These are phyloP conservation scores for Eleusine coracana DNA, from an alignment of 176 grass and related monocot genomes.

Conservation along the genomic window DNA sequence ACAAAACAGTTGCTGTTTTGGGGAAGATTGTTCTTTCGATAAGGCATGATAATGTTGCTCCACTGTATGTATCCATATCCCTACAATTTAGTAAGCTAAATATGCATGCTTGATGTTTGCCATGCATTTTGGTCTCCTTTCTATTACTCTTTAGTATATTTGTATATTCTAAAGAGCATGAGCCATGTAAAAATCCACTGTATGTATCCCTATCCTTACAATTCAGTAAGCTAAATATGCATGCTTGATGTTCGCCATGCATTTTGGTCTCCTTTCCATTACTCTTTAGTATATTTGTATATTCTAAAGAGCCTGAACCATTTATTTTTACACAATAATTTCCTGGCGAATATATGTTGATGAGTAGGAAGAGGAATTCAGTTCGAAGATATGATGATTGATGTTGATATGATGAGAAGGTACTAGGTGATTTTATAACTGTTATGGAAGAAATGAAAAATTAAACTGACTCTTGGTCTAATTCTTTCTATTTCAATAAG, in stretches of 20 bases:
- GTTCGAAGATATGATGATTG: conserved; percentile 9
- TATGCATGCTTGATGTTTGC: conserved; percentile 31
- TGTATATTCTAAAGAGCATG: neutral
- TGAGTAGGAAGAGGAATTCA: neutral
- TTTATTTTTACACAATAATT: neutral
- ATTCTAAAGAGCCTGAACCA: neutral
- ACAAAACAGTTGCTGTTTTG: conserved; percentile 61
- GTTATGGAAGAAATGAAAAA: conserved; percentile 18
- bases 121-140: neutral
- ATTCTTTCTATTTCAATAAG: neutral
- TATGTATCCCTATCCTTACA: conserved; percentile 51
- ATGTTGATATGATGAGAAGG: conserved; percentile 25
- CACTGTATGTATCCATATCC: conserved; percentile 67
- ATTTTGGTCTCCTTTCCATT: neutral
- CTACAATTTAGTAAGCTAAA: conserved; percentile 12
- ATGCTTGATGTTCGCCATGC: conserved; percentile 23
- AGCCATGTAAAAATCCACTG: conserved; percentile 46
- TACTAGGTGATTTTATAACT: conserved; percentile 9
- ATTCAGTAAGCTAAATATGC: conserved; percentile 18
- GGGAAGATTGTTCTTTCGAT: conserved; percentile 79
- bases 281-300: neutral
- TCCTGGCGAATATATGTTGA: neutral
- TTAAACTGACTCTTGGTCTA: neutral
- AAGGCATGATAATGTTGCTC: conserved; percentile 76
- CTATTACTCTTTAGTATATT: neutral